Base-by-base conservation (phyloP, 257 asterid genomes). In the Solanum piurae region DNA sequence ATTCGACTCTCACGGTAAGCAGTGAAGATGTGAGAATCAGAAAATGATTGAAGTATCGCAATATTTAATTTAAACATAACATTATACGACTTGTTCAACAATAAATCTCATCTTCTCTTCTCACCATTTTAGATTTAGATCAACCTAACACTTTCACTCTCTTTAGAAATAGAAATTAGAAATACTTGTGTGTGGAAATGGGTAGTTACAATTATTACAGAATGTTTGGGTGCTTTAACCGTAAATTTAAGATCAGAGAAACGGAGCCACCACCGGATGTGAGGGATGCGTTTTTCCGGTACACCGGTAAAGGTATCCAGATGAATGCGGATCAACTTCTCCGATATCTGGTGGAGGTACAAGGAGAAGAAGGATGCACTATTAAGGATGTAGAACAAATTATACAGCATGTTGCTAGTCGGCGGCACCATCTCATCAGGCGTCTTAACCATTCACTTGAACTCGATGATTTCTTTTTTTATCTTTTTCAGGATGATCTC, bases 261-360 rank as follows among this genome's bases (percentile, higher is more conserved):
- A 84, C 92, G 86, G 98, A 93, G 91, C 96, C 99, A 64, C 99
- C 99, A 66, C 94, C 94, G 92, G 98, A 97, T 90, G 98, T 97
- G 68, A 91, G 90, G 93, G 93, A 88, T 89, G 96, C 93, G 13
- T 96, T 97, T 90, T 82, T 80, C 37, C 90, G 77, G 86, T 97
- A 91, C 90, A 49, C 99, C 20, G 95, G 85, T 3, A 95, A 93
- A 2, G 92, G 88, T 34, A 23, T 89, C 9, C 93, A 90, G 76
- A 95, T 97, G 99, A 90, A 90, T 83, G 88, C 94, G 20, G 94
- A 93, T 29, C 99, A 97, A 89, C 91, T 97, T 29, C 87, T 85
- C 9, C 88, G 84, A 69, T 97, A 95, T 92, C 73, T 96, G 91
- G 92, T 93, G 36, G 93, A 95, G 64, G 91, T 85, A 88, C 99